phyloP scores from a whole-genome alignment of 31 red algal genomes.

The Endocladia muricata region DNA sequence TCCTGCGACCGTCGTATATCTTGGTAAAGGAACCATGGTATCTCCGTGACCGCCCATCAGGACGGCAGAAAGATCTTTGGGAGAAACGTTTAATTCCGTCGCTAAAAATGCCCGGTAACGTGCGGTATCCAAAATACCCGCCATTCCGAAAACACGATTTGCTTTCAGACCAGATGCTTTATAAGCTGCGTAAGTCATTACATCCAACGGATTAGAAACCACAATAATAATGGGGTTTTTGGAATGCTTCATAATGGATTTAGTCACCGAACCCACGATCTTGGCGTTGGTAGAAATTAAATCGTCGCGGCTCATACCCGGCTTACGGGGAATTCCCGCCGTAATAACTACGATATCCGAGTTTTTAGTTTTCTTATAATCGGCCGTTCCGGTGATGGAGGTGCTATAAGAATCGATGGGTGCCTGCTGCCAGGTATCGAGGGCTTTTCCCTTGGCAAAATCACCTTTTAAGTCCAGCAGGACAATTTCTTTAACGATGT shows the following conservation, averaged over 20 bases:
- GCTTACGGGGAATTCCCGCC: conserved; percentile 48
- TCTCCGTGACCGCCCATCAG: conserved; percentile 72
- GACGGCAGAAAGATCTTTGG: conserved; percentile 25
- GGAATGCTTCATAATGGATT: conserved; percentile 27
- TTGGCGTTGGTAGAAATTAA: conserved; percentile 48
- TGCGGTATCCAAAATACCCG: conserved; percentile 55
- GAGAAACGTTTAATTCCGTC: conserved; percentile 12
- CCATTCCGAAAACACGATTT: conserved; percentile 51
- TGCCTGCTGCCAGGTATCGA: background rate
- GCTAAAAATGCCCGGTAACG: conserved; percentile 23
- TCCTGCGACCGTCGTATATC: background rate
- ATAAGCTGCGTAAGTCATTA: conserved; percentile 44
- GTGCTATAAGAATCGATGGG: background rate
- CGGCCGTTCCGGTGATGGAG: background rate
- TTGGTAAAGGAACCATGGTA: background rate
- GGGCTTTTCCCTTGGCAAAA: background rate
- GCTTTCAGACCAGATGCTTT: conserved; percentile 29
- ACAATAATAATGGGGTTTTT: conserved; percentile 37
- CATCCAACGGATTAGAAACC: conserved; percentile 57
- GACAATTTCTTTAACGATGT: background rate
- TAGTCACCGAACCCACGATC: conserved; percentile 44
- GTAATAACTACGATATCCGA: conserved; percentile 62
- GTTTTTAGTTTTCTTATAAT: background rate
- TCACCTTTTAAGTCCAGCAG: background rate
- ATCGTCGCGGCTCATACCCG: conserved; percentile 41